phyloP scores from a whole-genome alignment of 805 yeast species.

The Millerago galiae region DNA sequence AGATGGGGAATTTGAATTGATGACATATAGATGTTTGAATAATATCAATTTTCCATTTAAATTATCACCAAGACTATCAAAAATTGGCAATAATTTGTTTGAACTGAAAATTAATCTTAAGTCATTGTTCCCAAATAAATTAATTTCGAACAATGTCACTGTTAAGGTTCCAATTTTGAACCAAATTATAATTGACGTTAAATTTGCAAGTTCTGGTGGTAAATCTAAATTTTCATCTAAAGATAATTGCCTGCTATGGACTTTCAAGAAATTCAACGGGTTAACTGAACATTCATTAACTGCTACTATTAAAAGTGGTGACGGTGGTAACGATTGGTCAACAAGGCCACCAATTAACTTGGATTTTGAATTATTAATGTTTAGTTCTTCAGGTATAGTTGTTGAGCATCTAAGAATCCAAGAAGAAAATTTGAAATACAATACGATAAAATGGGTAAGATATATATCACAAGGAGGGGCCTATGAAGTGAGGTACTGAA shows the following conservation, averaged over 20 bases:
- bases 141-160: slow-evolving; percentile 56
- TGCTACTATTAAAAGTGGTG: slow-evolving; percentile 41
- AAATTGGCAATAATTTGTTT: slow-evolving; percentile 36
- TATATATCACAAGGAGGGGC: slow-evolving; percentile 72
- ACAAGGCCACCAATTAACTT: slow-evolving; percentile 49
- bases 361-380: slow-evolving; percentile 65
- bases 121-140: slow-evolving; percentile 52
- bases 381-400: slow-evolving; percentile 67
- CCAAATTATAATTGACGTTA: slow-evolving; percentile 44
- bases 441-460: slow-evolving; percentile 82
- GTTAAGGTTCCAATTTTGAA: slow-evolving; percentile 64
- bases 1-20: slow-evolving; percentile 78
- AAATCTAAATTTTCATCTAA: slow-evolving; percentile 64
- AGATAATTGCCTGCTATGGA: slow-evolving; percentile 64
- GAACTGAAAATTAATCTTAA: slow-evolving; percentile 56
- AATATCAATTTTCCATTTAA: slow-evolving; percentile 66
- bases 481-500: slow-evolving; percentile 67
- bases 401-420: slow-evolving; percentile 66
- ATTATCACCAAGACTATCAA: slow-evolving; percentile 49
- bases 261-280: slow-evolving; percentile 61
- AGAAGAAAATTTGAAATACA: slow-evolving; percentile 48
- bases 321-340: slow-evolving; percentile 7
- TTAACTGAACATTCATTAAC: slow-evolving; percentile 55
- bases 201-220: slow-evolving; percentile 47
- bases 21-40: slow-evolving; percentile 60